Conservation (phyloP, 805 yeast genomes). For the Teunomyces tritomae region DNA sequence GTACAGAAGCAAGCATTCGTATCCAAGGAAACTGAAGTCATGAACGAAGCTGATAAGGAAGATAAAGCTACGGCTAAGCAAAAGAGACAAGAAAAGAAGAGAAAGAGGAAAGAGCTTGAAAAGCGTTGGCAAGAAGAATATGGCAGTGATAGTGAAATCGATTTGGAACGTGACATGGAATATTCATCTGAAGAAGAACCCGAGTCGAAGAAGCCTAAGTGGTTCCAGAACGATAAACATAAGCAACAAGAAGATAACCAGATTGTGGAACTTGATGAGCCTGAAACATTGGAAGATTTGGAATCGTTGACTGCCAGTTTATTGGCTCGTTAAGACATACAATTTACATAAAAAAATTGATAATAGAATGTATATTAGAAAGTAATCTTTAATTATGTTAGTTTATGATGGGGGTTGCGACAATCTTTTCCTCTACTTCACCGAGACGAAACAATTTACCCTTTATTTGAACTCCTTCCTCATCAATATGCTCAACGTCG, state of each 20-base stretch:
- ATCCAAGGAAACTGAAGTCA: conserved; percentile 58
- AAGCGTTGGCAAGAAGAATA: conserved; percentile 43
- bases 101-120: conserved; percentile 81
- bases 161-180: conserved; percentile 49
- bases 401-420: conserved; percentile 50
- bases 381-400: neutral
- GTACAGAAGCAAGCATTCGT: conserved; percentile 69
- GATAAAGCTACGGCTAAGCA: conserved; percentile 78
- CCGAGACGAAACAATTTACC: conserved; percentile 49
- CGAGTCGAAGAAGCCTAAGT: conserved; percentile 42
- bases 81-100: conserved; percentile 83
- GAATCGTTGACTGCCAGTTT: conserved; percentile 76
- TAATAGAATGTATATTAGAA: conserved; percentile 1
- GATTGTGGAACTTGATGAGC: conserved; percentile 77
- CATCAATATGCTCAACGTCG: conserved; percentile 28
- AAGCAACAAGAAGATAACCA: conserved; percentile 24
- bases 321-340: conserved; percentile 18
- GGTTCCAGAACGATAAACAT: conserved; percentile 43
- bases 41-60: conserved; percentile 68
- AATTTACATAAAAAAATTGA: neutral
- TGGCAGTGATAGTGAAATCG: conserved; percentile 36
- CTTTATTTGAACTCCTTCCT: conserved; percentile 15
- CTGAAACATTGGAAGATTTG: conserved; percentile 88
- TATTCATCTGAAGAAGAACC: conserved; percentile 29
- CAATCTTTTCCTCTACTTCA: conserved; percentile 51